Base-by-base conservation (phyloP, 208 protist genomes). In the Leishmania aethiopica region DNA sequence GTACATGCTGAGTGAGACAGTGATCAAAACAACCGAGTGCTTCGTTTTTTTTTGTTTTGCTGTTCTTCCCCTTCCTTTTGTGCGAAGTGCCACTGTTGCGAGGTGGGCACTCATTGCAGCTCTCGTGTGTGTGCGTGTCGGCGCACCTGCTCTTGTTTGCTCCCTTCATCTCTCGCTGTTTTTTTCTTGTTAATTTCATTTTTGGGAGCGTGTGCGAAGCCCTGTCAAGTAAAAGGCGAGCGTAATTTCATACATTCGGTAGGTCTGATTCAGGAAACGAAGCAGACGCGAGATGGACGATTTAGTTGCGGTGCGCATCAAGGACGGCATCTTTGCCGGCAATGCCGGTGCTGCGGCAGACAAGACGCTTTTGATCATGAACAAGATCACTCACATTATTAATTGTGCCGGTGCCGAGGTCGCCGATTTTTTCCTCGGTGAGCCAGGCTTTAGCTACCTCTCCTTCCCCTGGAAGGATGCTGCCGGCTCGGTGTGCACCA, bases 361-460 rank as follows among this genome's bases (percentile, higher is more conserved):
- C 70, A 90, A 93, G 67, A 94, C 97, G 49, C 97, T 98, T 79
- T 84, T 98, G 47, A 82, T 82, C 17, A 94, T 98, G 86, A 98
- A 98, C 82, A 98, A 98, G 80, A 96, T 98, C 75, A 96, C 92
- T 22, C 95, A 98, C 83, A 86, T 98, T 59, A 90, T 98, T 64
- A 98, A 98, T 87, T 98, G 96, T 81, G 93, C 95, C 13, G 95
- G 93, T 45, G 93, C 87, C 5, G 95, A 98, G 80, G 85, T 97
- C 8, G 86, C 86, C 17, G 92, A 98, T 82, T 91, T 95, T 78
- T 98, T 96, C 77, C 66, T 84, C 35, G 91, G 93, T 45, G 93
- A 95, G 69, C 82, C 88, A 10, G 92, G 87, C 22, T 90, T 98
- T 51, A 90, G 91, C 51, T 98, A 98, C 86, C 87, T 98, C 32